phyloP scores from a whole-genome alignment of 2,329 filamentous ascomycete species.

The Xylariaceae sp. region DNA sequence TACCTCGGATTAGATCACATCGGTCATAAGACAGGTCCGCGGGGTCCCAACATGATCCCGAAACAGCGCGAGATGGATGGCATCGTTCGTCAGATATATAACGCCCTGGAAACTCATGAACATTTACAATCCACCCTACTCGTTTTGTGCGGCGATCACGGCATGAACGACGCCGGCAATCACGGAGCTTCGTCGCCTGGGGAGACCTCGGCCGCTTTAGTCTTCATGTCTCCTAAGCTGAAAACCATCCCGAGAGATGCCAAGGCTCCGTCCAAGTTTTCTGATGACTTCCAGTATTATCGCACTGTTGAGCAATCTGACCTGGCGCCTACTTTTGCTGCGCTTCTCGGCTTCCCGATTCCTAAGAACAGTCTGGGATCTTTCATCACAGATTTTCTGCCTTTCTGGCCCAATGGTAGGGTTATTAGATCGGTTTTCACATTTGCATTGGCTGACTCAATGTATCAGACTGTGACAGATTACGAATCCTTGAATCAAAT shows the following conservation, averaged over 20 bases:
- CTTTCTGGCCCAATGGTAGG: conserved; percentile 66
- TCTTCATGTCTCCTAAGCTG: conserved; percentile 86
- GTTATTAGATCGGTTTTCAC: background rate
- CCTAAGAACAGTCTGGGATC: conserved; percentile 87
- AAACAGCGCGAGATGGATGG: conserved; percentile 94
- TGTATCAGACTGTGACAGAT: conserved; percentile 33
- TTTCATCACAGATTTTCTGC: conserved; percentile 72
- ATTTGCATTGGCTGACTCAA: conserved; percentile 15
- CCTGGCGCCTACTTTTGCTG: conserved; percentile 81
- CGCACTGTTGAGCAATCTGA: conserved; percentile 86
- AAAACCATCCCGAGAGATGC: conserved; percentile 44
- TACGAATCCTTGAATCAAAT: conserved; percentile 70
- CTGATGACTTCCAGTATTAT: conserved; percentile 78
- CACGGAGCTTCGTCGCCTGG: conserved; percentile 91
- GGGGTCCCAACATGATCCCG: conserved; percentile 81
- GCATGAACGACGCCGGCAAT: conserved; percentile 99
- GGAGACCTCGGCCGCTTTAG: conserved; percentile 86
- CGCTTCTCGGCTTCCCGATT: conserved; percentile 78
- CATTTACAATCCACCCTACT: conserved; percentile 76
- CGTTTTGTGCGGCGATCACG: conserved; percentile 87
- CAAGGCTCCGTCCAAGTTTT: conserved; percentile 51
- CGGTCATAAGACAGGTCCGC: conserved; percentile 89
- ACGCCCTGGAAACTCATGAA: conserved; percentile 61
- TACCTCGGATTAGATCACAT: conserved; percentile 96
- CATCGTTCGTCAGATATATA: conserved; percentile 70